Evolutionary conservation across 768 basidiomycete species (phyloP).

Genomic region (Galerina sulciceps): DNA sequence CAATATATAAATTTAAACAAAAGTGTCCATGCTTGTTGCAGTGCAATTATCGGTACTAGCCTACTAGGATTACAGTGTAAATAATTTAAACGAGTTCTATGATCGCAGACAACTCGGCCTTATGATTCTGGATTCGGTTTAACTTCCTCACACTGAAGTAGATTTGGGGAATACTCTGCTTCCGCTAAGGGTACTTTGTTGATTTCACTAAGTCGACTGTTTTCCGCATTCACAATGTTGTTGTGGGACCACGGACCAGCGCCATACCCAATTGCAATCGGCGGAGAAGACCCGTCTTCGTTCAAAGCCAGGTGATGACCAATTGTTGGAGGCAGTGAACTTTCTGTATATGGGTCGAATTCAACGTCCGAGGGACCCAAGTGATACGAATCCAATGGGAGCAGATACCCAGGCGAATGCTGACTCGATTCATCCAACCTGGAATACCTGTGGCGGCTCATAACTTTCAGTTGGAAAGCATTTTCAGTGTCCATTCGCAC

Average conservation of each 20-base stretch:
- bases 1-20: no score
- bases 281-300: constrained; percentile 13
- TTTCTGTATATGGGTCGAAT: constrained; percentile 46
- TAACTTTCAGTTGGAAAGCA: constrained; percentile 37
- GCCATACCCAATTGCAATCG: constrained; percentile 36
- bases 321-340: constrained; percentile 10
- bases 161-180: no score
- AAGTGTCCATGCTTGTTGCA: no score
- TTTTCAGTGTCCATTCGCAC: constrained; percentile 38
- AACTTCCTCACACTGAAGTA: no score
- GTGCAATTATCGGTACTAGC: no score
- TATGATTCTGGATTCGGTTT: no score
- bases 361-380: constrained; percentile 23
- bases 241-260: constrained; percentile 40
- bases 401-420: not conserved
- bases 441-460: constrained; percentile 27
- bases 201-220: not conserved
- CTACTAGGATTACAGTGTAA: no score
- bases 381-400: constrained; percentile 10
- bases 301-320: constrained; percentile 10
- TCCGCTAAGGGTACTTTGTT: no score
- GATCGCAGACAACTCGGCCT: no score
- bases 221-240: constrained; percentile 37
- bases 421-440: constrained; percentile 12
- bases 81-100: no score